Percentiles rank a stretch among this genome's conserved stretches.
Evolutionary conservation across 371 early-diverging fungal genomes (phyloP).

Genomic region (Mucor mucedo): DNA sequence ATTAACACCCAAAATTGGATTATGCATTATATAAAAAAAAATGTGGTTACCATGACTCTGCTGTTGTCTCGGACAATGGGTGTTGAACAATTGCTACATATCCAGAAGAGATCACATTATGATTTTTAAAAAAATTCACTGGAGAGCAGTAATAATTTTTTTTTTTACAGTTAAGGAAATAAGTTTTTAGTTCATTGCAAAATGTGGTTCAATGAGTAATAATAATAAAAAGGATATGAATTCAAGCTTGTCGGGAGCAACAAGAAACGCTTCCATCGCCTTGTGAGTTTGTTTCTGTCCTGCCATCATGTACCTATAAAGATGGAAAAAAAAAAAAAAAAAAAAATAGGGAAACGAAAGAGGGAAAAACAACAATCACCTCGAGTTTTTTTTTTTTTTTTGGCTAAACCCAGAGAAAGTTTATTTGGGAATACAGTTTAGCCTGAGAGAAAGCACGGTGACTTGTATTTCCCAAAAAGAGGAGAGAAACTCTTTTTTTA

Average conservation of each 20-base stretch:
- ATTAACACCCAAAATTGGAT: neutral
- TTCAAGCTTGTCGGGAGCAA: conserved; percentile 31
- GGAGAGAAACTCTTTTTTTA: neutral
- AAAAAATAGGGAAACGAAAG: neutral
- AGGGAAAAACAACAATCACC: neutral
- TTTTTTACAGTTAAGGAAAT: conserved; percentile 17
- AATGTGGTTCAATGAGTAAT: neutral
- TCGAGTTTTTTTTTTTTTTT: too few species aligned
- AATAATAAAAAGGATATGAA: conserved; percentile 47
- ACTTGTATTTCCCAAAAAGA: neutral
- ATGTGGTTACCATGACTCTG: conserved; percentile 37
- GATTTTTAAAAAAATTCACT: conserved; percentile 23
- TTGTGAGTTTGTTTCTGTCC: conserved; percentile 7
- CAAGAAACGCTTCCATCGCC: conserved; percentile 22
- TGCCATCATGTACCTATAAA: neutral
- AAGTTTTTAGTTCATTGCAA: neutral
- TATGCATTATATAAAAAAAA: neutral
- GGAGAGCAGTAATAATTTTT: conserved; percentile 27
- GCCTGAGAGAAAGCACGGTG: neutral
- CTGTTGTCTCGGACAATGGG: neutral
- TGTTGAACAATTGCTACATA: conserved; percentile 27
- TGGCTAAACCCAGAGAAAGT: too few species aligned
- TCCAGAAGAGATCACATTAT: conserved; percentile 5
- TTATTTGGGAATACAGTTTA: too few species aligned
- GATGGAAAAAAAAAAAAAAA: neutral